Conservation (phyloP, 192 early-diverging fungal species). For the Podila epicladia region DNA sequence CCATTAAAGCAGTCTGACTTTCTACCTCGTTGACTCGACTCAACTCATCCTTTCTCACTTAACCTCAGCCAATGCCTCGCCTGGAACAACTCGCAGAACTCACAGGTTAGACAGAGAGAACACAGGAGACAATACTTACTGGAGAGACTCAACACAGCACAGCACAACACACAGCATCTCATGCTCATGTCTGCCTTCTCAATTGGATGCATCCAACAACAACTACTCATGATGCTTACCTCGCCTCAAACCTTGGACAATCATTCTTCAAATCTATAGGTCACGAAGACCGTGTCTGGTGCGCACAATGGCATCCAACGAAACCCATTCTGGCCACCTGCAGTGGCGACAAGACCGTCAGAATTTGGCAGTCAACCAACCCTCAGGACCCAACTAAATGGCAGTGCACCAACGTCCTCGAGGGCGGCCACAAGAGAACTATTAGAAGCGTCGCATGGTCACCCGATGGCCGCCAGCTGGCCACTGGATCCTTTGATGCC, state of each 20-base stretch:
- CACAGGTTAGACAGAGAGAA: conserved; percentile 52
- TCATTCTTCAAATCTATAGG: conserved; percentile 45
- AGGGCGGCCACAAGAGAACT: conserved; percentile 91
- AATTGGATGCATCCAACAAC: background rate
- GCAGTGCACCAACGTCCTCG: conserved; percentile 77
- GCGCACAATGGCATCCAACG: conserved; percentile 84
- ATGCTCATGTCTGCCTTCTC: background rate
- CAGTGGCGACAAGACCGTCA: conserved; percentile 87
- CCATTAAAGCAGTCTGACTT: too few species aligned
- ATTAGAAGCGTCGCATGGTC: conserved; percentile 90
- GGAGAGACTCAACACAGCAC: background rate
- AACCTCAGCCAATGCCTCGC: conserved; percentile 46
- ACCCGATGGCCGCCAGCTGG: conserved; percentile 74
- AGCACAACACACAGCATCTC: background rate
- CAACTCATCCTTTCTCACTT: background rate
- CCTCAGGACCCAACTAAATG: conserved; percentile 61
- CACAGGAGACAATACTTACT: background rate
- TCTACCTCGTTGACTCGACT: too few species aligned
- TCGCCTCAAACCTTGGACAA: background rate
- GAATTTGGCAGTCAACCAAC: conserved; percentile 78
- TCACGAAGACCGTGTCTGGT: conserved; percentile 90
- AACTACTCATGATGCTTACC: background rate
- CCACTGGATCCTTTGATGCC: conserved; percentile 93
- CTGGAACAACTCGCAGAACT: conserved; percentile 69
- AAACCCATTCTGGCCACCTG: conserved; percentile 82